Evolutionary conservation across 139 green algal genomes (phyloP).

Genomic region (Asterochloris erici): DNA sequence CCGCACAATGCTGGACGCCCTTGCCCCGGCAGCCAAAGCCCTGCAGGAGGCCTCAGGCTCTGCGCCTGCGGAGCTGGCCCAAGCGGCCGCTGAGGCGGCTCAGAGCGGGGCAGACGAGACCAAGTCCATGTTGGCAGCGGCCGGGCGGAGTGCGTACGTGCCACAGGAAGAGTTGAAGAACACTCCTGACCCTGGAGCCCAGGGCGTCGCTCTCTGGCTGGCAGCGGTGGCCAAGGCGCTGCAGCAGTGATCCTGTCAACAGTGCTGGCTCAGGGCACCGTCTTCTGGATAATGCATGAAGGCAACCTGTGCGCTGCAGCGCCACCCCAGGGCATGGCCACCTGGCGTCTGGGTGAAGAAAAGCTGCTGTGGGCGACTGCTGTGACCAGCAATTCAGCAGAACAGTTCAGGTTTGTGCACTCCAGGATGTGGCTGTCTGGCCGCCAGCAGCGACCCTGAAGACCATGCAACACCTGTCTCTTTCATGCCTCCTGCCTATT

Average conservation of each 20-base stretch:
- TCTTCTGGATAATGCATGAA: no score
- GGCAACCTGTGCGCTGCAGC: no score
- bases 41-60: neutral
- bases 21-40: constrained; percentile 53
- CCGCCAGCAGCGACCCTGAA: no score
- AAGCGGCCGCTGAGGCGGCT: constrained; percentile 43
- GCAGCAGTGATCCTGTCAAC: neutral
- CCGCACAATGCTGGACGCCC: constrained; percentile 81
- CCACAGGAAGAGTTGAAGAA: constrained; percentile 35
- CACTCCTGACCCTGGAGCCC: constrained; percentile 62
- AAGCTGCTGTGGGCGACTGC: no score
- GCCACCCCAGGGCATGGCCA: no score
- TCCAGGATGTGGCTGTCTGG: no score
- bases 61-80: constrained; percentile 12
- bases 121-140: constrained; percentile 51
- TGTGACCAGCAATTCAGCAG: no score
- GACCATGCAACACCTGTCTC: no score
- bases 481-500: no score
- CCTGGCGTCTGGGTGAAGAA: no score
- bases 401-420: no score
- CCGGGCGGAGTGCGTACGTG: constrained; percentile 65
- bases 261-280: no score
- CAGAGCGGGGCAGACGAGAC: constrained; percentile 57
- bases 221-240: constrained; percentile 27
- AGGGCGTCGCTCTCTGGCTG: constrained; percentile 60